Conservation (phyloP, 441 rosid species). For the Populus hybrid region DNA sequence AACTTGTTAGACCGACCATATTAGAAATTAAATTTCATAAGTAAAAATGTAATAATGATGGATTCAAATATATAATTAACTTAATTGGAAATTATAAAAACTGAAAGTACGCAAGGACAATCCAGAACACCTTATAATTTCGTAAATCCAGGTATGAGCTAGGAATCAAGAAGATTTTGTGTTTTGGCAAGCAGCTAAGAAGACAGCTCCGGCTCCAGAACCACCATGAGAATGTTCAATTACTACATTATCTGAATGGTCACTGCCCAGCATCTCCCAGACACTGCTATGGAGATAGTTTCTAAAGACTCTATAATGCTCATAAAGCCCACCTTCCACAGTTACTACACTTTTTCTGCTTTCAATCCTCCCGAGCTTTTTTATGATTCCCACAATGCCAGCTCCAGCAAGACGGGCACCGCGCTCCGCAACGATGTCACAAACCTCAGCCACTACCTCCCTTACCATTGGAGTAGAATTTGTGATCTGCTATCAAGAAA, state of each 20-base stretch:
- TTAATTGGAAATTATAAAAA: no score
- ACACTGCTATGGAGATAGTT: slow-evolving; percentile 56
- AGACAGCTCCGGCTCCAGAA: slow-evolving; percentile 53
- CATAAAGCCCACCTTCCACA: slow-evolving; percentile 65
- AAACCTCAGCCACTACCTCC: slow-evolving; percentile 58
- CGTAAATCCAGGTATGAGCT: not conserved
- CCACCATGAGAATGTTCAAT: slow-evolving; percentile 53
- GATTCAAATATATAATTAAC: not conserved
- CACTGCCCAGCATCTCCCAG: slow-evolving; percentile 71
- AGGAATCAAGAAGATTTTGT: slow-evolving; percentile 16
- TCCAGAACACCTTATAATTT: not conserved
- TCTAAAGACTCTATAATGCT: slow-evolving; percentile 55
- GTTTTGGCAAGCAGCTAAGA: slow-evolving; percentile 41
- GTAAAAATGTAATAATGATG: not conserved
- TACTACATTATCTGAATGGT: slow-evolving; percentile 46
- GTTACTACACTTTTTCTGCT: slow-evolving; percentile 44
- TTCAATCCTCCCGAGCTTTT: slow-evolving; percentile 58
- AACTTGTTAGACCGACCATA: no score
- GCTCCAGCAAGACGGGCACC: slow-evolving; percentile 70
- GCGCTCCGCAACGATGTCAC: slow-evolving; percentile 58
- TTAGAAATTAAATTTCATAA: no score
- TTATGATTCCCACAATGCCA: slow-evolving; percentile 56
- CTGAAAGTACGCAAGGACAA: not conserved
- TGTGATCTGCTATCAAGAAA: slow-evolving; percentile 34
- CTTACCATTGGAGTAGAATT: slow-evolving; percentile 38